Percentiles rank a stretch among this genome's conserved stretches.
phyloP scores from a whole-genome alignment of 2,329 filamentous ascomycete genomes.

The Hypoxylon sp. region DNA sequence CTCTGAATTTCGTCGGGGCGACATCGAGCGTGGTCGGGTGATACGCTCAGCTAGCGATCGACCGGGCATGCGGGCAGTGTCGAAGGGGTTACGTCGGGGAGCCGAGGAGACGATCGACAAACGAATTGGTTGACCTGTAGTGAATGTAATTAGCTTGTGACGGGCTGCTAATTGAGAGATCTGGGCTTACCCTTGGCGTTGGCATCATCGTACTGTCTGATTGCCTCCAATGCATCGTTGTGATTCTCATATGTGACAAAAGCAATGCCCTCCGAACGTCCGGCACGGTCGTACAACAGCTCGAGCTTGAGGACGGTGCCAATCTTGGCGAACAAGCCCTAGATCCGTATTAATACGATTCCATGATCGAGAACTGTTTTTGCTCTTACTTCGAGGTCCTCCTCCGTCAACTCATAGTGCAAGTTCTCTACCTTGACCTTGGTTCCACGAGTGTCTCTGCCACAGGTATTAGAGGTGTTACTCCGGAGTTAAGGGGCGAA shows the following conservation, averaged over 20 bases:
- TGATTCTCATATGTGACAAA: constrained; percentile 83
- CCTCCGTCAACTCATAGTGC: constrained; percentile 91
- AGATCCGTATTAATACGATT: constrained; percentile 48
- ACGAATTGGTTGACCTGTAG: constrained; percentile 81
- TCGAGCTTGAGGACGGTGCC: constrained; percentile 78
- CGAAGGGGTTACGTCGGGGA: constrained; percentile 70
- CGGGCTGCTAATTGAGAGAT: too few relatives aligned
- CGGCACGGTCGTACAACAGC: constrained; percentile 87
- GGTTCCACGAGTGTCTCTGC: constrained; percentile 70
- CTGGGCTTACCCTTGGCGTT: constrained; percentile 80
- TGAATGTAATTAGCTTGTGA: constrained; percentile 15
- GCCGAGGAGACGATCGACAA: constrained; percentile 75
- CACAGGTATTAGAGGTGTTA: constrained; percentile 28
- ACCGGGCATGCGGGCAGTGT: constrained; percentile 68
- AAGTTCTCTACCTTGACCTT: constrained; percentile 90
- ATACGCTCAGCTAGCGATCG: constrained; percentile 74
- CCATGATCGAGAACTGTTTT: not conserved
- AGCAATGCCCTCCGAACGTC: constrained; percentile 87
- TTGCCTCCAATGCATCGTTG: constrained; percentile 80
- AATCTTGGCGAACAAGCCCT: constrained; percentile 87
- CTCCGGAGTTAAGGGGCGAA: constrained; percentile 35
- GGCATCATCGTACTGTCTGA: constrained; percentile 87
- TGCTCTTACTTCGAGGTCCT: constrained; percentile 79
- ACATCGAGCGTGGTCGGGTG: constrained; percentile 76
- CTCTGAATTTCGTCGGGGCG: constrained; percentile 63